Conservation (phyloP, 176 grass and related monocot genomes). For the Otatea glauca region DNA sequence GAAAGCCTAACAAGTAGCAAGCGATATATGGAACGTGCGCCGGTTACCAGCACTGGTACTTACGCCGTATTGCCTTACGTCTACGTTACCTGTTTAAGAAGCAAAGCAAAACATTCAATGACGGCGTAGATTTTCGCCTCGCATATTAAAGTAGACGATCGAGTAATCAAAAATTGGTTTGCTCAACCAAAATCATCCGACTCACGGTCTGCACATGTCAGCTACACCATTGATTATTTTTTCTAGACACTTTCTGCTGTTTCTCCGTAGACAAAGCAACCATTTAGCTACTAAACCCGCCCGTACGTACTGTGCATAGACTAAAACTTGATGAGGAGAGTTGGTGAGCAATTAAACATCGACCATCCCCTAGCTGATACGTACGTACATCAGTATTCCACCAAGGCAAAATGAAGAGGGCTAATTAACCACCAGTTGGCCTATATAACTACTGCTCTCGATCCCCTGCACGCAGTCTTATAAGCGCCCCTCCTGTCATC, state of each 20-base stretch:
- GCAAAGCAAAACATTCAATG: slow-evolving; percentile 41
- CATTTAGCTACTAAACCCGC: not conserved
- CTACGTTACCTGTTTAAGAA: slow-evolving; percentile 27
- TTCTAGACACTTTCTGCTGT: not conserved
- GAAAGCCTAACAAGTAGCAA: not conserved
- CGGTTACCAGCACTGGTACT: not conserved
- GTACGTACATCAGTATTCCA: too few species aligned
- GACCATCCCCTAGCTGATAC: not conserved
- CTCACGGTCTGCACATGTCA: not conserved
- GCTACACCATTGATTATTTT: not conserved
- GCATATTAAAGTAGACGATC: not conserved
- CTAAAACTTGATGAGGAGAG: not conserved
- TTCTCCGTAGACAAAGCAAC: not conserved
- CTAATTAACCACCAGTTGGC: not conserved
- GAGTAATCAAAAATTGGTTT: not conserved
- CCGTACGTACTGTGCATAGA: not conserved
- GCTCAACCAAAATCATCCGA: not conserved
- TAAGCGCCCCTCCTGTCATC: not conserved
- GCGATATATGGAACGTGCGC: too few species aligned
- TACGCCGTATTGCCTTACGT: not conserved
- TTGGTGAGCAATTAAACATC: not conserved
- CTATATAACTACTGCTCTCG: slow-evolving; percentile 22
- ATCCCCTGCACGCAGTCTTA: not conserved
- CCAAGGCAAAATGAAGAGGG: not conserved
- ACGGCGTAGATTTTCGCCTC: not conserved